Base-by-base conservation (phyloP, 2,329 filamentous ascomycete genomes). In the Fusarium torreyae region DNA sequence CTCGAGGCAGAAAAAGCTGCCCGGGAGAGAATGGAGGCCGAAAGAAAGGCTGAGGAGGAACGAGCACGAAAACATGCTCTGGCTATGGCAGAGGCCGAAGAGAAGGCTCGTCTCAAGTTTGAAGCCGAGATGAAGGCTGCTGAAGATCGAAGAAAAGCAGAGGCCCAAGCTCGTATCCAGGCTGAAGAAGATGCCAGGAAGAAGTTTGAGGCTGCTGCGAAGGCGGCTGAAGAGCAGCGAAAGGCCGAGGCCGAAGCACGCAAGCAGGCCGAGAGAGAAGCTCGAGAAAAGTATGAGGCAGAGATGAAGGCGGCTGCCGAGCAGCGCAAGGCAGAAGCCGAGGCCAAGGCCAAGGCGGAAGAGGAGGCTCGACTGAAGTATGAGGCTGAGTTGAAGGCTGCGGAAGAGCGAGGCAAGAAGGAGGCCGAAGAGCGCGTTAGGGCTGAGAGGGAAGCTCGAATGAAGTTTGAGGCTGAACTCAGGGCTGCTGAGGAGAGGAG, bases 311-410 rank as follows among this genome's bases (percentile, higher is more conserved):
- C 79, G 9, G 85, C 83, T 5, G 84, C 83, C 50, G 83, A 81
- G 22, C 78, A 76, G 11, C 74, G 80, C 78, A 63, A 84, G 83
- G 83, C 82, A 65, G 78, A 82, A 5, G 84, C 83, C 18, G 84
- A 85, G 18, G 85, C 85, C 26, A 78, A 81, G 64, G 68, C 80
- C 44, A 81, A 75, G 60, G 82, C 82, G 1, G 77, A 85, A 39
- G 85, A 85, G 51, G 82, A 83, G 51, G 81, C 82, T 2, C 78
- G 80, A 55, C 79, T 80, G 63, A 83, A 87, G 59, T 81, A 87
- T 7, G 84, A 85, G 56, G 77, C 79, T 3, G 81, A 84, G 55
- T 74, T 81, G 57, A 80, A 76, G 61, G 80, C 78, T 18, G 85
- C 83, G 2, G 84, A 84, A 54, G 83, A 81, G 34, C 79, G 77